Percentiles rank a stretch among this genome's conserved stretches.
Evolutionary conservation across 2,329 filamentous ascomycete species (phyloP).

Genomic region (Calcarisporium arbuscula): DNA sequence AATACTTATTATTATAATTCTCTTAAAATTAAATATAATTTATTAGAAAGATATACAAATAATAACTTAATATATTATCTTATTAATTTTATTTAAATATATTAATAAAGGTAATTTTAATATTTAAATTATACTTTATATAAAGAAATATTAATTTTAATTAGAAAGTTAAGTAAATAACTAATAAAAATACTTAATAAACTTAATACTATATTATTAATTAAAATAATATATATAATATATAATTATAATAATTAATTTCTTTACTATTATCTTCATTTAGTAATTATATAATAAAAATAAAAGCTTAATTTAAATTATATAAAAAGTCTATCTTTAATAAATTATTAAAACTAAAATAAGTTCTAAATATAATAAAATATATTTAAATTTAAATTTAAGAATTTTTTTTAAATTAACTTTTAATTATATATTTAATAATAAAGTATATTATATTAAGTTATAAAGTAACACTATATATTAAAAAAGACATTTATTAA

Average conservation of each 20-base stretch:
- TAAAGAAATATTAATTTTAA: too few species aligned
- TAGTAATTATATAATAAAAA: background rate
- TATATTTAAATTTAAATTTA: constrained; percentile 1
- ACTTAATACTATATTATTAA: too few species aligned
- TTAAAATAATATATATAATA: too few species aligned
- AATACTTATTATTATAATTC: background rate
- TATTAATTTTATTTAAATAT: background rate
- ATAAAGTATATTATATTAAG: background rate
- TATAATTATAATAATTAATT: too few species aligned
- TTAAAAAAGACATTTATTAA: background rate
- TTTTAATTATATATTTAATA: background rate
- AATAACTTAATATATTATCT: background rate
- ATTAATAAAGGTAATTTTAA: too few species aligned
- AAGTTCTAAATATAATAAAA: background rate
- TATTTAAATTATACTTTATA: too few species aligned
- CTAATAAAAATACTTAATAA: too few species aligned
- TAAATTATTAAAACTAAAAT: background rate
- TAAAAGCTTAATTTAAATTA: background rate
- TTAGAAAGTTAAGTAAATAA: too few species aligned
- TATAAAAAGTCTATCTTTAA: background rate
- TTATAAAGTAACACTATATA: background rate
- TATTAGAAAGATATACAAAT: background rate
- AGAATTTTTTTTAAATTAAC: background rate
- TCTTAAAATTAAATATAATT: background rate
- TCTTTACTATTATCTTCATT: background rate